Conservation (phyloP, 805 yeast genomes). For the Starmerella apis region DNA sequence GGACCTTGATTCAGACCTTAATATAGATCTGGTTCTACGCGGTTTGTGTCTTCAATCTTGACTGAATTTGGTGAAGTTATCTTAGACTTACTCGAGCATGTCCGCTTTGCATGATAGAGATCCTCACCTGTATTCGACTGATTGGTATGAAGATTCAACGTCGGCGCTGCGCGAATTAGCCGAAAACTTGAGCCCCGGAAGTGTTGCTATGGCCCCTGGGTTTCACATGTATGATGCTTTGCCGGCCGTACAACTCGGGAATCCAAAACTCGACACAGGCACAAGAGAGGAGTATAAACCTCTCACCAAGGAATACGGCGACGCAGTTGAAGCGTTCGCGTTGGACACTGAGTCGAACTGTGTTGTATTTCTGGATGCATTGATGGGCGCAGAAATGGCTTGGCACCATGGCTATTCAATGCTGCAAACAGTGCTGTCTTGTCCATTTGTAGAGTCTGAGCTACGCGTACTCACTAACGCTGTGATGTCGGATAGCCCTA, state of each 20-base stretch:
- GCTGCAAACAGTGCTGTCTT: constrained; percentile 67
- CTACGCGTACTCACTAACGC: constrained; percentile 30
- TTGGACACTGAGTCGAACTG: constrained; percentile 36
- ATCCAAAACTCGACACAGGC: constrained; percentile 68
- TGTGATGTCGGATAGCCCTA: not conserved
- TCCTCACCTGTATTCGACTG: constrained; percentile 28
- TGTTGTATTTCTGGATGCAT: constrained; percentile 43
- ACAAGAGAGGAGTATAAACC: constrained; percentile 38
- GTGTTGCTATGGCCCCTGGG: constrained; percentile 47
- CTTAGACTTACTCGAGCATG: not conserved
- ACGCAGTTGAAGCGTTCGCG: constrained; percentile 32
- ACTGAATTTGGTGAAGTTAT: too few species aligned
- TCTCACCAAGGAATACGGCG: constrained; percentile 34
- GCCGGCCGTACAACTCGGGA: constrained; percentile 67
- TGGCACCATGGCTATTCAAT: constrained; percentile 73
- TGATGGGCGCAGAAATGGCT: constrained; percentile 46
- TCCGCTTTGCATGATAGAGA: constrained; percentile 11
- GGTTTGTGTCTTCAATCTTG: too few species aligned
- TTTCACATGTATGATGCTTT: constrained; percentile 75
- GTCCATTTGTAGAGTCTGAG: constrained; percentile 58
- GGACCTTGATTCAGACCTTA: too few species aligned
- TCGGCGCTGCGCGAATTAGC: constrained; percentile 22
- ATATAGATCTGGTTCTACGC: too few species aligned
- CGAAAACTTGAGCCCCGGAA: constrained; percentile 37
- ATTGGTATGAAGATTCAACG: constrained; percentile 28